Percentiles rank a stretch among this genome's conserved stretches.
These are phyloP conservation scores for Phialophora tarda DNA, from an alignment of 2,329 filamentous ascomycete genomes.

Conservation along the genomic window DNA sequence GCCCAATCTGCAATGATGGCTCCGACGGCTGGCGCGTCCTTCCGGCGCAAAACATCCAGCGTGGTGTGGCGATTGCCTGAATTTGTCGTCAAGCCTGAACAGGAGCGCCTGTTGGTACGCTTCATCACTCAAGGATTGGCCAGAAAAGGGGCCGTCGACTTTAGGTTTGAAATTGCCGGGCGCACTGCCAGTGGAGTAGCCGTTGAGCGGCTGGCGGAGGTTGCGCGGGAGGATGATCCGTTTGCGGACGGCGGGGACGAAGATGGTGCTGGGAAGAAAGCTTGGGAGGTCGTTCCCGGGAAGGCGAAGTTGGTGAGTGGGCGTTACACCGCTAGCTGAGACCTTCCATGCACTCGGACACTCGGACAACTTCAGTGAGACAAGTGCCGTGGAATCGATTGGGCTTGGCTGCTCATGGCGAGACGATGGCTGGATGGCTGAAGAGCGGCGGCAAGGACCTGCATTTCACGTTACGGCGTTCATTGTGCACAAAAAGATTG, in stretches of 20 bases:
- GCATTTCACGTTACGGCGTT: not conserved
- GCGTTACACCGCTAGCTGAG: conserved; percentile 68
- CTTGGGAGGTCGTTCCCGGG: conserved; percentile 71
- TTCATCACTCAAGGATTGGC: conserved; percentile 77
- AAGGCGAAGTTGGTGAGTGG: conserved; percentile 73
- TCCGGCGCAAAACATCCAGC: conserved; percentile 54
- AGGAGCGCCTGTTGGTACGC: conserved; percentile 78
- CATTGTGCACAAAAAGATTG: conserved; percentile 5
- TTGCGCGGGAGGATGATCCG: conserved; percentile 48
- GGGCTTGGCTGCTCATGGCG: not conserved
- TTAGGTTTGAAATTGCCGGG: conserved; percentile 74
- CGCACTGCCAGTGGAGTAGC: conserved; percentile 69
- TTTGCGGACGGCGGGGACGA: conserved; percentile 52
- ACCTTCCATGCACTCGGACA: not conserved
- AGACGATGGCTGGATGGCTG: not conserved
- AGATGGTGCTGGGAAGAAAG: conserved; percentile 41
- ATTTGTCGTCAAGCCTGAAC: conserved; percentile 59
- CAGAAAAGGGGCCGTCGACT: conserved; percentile 77
- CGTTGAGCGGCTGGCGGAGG: conserved; percentile 52
- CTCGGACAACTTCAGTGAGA: not conserved
- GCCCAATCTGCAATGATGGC: conserved; percentile 54
- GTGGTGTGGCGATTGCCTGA: conserved; percentile 55
- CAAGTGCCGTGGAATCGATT: not conserved
- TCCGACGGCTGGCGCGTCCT: conserved; percentile 51
- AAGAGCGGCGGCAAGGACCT: not conserved